phyloP scores from a whole-genome alignment of 805 yeast species.

The Lipomyces lipofer region DNA sequence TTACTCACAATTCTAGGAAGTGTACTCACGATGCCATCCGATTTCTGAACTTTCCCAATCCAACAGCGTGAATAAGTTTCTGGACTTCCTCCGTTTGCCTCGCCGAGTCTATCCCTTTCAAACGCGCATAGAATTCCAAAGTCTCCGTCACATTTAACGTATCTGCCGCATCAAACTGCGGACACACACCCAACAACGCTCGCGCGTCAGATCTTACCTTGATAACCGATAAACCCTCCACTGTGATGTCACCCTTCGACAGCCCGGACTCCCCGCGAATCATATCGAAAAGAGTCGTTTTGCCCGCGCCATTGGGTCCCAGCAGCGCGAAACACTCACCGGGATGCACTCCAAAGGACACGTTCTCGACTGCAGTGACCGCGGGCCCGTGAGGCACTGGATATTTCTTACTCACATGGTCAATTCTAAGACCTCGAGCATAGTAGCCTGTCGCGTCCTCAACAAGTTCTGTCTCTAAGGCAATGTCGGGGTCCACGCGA shows the following conservation, averaged over 20 bases:
- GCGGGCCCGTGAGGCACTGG: not conserved
- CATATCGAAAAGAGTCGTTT: slow-evolving; percentile 40
- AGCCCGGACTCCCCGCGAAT: slow-evolving; percentile 39
- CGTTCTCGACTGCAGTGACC: slow-evolving; percentile 35
- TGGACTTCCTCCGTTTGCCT: slow-evolving; percentile 34
- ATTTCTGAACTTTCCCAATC: slow-evolving; percentile 34
- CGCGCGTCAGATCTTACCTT: slow-evolving; percentile 35
- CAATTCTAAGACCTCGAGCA: slow-evolving; percentile 35
- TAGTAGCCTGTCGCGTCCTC: slow-evolving; percentile 9
- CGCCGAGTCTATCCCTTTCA: slow-evolving; percentile 33
- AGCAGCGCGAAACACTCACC: slow-evolving; percentile 40
- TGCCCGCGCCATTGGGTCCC: slow-evolving; percentile 44
- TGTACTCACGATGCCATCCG: slow-evolving; percentile 33
- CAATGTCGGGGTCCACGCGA: slow-evolving; percentile 25
- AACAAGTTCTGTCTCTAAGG: slow-evolving; percentile 28
- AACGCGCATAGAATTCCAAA: slow-evolving; percentile 35
- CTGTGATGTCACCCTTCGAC: slow-evolving; percentile 32
- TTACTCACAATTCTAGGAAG: not conserved
- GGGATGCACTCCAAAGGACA: slow-evolving; percentile 36
- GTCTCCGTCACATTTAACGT: slow-evolving; percentile 37
- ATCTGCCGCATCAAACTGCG: slow-evolving; percentile 43
- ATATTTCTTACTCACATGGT: slow-evolving; percentile 35
- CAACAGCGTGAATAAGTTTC: slow-evolving; percentile 37
- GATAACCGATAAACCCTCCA: slow-evolving; percentile 32
- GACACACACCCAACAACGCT: slow-evolving; percentile 39